Evolutionary conservation across 2,329 filamentous ascomycete genomes (phyloP).

Genomic region (Cladophialophora yegresii): DNA sequence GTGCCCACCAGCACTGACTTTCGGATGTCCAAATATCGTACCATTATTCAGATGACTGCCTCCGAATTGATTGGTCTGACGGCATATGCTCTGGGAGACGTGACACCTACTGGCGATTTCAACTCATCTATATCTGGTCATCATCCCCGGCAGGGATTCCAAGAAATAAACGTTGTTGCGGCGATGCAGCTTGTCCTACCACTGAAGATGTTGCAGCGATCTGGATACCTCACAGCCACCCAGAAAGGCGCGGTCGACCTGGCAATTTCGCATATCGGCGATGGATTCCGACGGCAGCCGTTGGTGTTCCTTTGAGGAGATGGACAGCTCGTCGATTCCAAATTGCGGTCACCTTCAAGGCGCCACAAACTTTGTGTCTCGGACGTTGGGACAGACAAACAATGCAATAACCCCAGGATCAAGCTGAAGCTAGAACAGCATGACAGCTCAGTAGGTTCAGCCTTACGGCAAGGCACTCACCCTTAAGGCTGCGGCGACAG

Average conservation of each 20-base stretch:
- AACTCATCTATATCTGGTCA: constrained; percentile 26
- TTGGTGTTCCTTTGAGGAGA: constrained; percentile 6
- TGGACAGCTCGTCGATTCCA: neutral
- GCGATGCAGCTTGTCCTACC: constrained; percentile 36
- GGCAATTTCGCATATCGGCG: constrained; percentile 35
- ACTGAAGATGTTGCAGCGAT: constrained; percentile 34
- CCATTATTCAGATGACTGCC: constrained; percentile 27
- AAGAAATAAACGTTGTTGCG: constrained; percentile 35
- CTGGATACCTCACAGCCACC: constrained; percentile 28
- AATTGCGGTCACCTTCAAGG: neutral
- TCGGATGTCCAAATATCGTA: constrained; percentile 26
- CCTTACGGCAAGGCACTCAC: neutral
- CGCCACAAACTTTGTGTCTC: neutral
- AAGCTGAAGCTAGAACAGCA: neutral
- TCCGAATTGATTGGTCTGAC: constrained; percentile 34
- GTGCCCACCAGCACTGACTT: constrained; percentile 4
- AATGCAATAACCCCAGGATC: neutral
- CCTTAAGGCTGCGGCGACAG: neutral
- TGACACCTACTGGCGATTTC: constrained; percentile 29
- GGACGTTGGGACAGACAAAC: neutral
- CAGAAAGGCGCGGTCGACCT: constrained; percentile 36
- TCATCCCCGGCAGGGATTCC: constrained; percentile 22
- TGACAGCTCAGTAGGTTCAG: neutral
- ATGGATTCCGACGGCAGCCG: constrained; percentile 35
- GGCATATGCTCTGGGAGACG: constrained; percentile 35